Evolutionary conservation across 805 yeast species (phyloP), one percentile per base, ranked within the genome.

Genomic region (Yamadazyma olivae): DNA sequence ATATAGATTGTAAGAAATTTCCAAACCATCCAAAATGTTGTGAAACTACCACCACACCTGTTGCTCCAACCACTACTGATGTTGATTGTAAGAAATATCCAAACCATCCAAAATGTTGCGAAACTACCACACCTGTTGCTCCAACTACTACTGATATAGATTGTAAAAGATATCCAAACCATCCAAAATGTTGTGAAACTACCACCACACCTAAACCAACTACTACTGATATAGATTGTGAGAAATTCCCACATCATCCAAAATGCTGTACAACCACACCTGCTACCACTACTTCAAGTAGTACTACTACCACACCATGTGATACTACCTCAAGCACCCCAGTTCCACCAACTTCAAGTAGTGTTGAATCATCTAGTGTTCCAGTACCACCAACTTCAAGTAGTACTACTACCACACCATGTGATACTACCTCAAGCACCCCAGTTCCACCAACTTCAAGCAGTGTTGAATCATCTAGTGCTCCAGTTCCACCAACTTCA

Each of bases 121-220:
- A 10, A 23, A 27, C 14, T 17, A 8, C 14, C 5, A 17, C 30
- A 27, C 6, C 33, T 5, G 15, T 17, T 18, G 27, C 26, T 10
- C 15, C 27, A 7, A 22, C 41, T 17, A 32, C 42, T 17, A 33
- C 41, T 15, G 17, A 13, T 17, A 30, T 18, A 19, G 27, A 32
- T 14, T 16, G 23, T 17, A 25, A 17, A 10, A 23, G 9, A 16
- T 31, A 12, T 8, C 24, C 28, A 21, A 15, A n/a, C 5, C 21
- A 14, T 23, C 19, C 20, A 15, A 7, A 8, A 6, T 33, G 20
- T 14, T 33, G 23, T 27, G 31, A 13, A 20, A 21, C 17, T 16
- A 7, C 17, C 5, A 16, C 26, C 13, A 8, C 35, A 12, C 10
- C 28, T 18, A 19, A 12, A 7, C 12, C 27, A 7, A 22, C 39